These are phyloP conservation scores for Wickerhamiella pararugosa DNA, from an alignment of 1,139 yeast species.

Conservation along the genomic window DNA sequence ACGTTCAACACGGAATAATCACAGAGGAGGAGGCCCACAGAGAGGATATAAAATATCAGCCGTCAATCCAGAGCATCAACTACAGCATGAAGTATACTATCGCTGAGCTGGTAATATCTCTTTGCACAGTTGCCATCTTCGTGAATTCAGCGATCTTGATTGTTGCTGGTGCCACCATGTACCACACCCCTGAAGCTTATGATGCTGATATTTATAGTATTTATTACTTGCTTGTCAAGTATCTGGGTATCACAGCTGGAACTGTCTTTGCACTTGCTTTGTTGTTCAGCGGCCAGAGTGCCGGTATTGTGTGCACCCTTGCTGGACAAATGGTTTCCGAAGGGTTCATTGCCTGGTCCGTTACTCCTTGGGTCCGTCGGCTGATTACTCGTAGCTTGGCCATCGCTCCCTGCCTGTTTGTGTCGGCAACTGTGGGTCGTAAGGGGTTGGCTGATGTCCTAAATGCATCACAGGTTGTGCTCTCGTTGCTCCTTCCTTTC, in stretches of 20 bases:
- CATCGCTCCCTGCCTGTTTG: conserved; percentile 73
- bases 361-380: conserved; percentile 77
- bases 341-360: conserved; percentile 75
- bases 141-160: conserved; percentile 74
- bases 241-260: conserved; percentile 85
- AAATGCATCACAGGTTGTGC: conserved; percentile 77
- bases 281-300: conserved; percentile 91
- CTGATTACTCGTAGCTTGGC: conserved; percentile 74
- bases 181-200: conserved; percentile 53
- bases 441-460: conserved; percentile 70
- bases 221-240: conserved; percentile 54
- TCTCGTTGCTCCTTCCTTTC: conserved; percentile 71
- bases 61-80: conserved; percentile 56
- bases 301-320: conserved; percentile 93
- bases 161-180: conserved; percentile 72
- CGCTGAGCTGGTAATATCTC: conserved; percentile 58
- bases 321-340: conserved; percentile 97
- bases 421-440: conserved; percentile 65
- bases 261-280: conserved; percentile 82
- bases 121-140: conserved; percentile 68
- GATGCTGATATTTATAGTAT: conserved; percentile 82
- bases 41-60: conserved; percentile 32
- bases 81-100: conserved; percentile 59
- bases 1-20: conserved; percentile 45
- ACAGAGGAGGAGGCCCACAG: conserved; percentile 21